phyloP scores from a whole-genome alignment of 306 rosid species.

The Morella rubra region DNA sequence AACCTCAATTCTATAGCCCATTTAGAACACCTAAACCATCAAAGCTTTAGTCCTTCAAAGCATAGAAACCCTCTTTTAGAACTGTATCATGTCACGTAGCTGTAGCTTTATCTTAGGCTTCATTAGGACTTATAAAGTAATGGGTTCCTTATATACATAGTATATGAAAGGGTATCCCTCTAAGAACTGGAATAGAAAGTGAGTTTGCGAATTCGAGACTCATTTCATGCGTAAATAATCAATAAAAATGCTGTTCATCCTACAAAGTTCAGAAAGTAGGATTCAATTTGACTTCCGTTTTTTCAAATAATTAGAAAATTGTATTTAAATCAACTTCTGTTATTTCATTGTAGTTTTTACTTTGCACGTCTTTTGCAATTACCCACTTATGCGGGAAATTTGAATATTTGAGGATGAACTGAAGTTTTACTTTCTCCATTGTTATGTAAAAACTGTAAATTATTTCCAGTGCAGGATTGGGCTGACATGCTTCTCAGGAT shows the following conservation, averaged over 20 bases:
- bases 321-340: background rate
- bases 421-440: conserved; percentile 27
- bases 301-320: background rate
- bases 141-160: background rate
- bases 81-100: background rate
- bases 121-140: background rate
- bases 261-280: background rate
- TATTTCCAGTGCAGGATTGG: conserved; percentile 94
- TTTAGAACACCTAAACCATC: background rate
- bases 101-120: background rate
- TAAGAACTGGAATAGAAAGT: background rate
- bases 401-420: conserved; percentile 34
- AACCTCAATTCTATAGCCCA: background rate
- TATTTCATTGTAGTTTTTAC: conserved; percentile 14
- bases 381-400: conserved; percentile 18
- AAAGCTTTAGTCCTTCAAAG: background rate
- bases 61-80: background rate
- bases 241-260: background rate
- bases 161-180: background rate
- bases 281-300: background rate
- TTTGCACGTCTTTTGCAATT: background rate
- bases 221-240: background rate
- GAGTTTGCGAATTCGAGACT: background rate
- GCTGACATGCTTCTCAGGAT: conserved; percentile 98
- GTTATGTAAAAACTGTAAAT: conserved; percentile 44